Evolutionary conservation across 73 alveolate genomes (phyloP), one percentile per base, ranked within the genome.

Genomic region (Tetrahymena malaccensis): DNA sequence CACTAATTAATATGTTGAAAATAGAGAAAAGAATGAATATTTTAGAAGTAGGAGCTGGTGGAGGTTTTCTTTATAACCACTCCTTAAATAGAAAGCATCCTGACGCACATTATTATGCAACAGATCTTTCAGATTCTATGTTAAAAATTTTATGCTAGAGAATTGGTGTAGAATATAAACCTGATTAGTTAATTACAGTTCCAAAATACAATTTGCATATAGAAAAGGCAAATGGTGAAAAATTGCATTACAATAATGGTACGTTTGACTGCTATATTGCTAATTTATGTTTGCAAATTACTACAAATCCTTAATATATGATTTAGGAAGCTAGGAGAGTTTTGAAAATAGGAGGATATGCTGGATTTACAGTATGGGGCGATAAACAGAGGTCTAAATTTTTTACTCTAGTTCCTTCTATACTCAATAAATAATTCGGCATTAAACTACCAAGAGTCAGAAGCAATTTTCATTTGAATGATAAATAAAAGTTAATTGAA

Each of bases 331-430:
- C 99, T 12, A 70, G 27, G n/a, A 94, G 98, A 94, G 98, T 97
- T 21, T 19, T 95, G 17, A 34, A 97, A 84, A 57, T 93, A 37
- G 98, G 97, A 19, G 96, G 97, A 13, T 34, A 33, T 55, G 96
- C 96, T 31, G 99, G 97, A 43, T 97, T 96, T 84, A 55, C 97
- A 12, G 98, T 97, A 4, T 97, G 98, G 98, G 98, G 98, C 5
- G 97, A 97, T 50, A 93, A 85, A 40, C 98, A 97, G 34, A 84
- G 50, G 85, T 37, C 95, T 35, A 38, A 17, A 15, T 35, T 96
- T 22, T 95, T 95, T 55, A 94, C 70, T 33, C 22, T 94, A 33
- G 27, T 94, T 8, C 89, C 89, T 70, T 70, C 89, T 70, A 70
- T 70, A 70, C 37, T 70, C 8, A 43, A 70, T 31, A 70, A 22